Conservation (phyloP, 2,329 filamentous ascomycete genomes). For the Neofusicoccum umdonicola region DNA sequence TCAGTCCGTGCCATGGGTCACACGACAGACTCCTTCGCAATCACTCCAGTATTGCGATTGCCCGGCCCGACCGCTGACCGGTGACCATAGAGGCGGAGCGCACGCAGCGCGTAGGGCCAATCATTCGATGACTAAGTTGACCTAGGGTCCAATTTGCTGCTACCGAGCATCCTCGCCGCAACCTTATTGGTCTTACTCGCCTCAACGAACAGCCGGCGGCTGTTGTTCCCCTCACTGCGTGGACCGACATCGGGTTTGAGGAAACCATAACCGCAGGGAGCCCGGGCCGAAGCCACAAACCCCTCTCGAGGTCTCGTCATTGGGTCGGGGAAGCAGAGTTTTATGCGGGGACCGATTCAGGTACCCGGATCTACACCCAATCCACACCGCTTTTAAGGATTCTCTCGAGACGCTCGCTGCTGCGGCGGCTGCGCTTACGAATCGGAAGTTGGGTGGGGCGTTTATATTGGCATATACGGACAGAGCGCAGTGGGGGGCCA, state of each 20-base stretch:
- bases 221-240: not conserved
- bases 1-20: not conserved
- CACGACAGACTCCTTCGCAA: slow-evolving; percentile 11
- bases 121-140: slow-evolving; percentile 8
- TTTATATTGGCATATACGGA: slow-evolving; percentile 15
- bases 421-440: slow-evolving; percentile 7
- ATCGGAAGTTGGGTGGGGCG: slow-evolving; percentile 6
- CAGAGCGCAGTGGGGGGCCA: slow-evolving; percentile 6
- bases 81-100: not conserved
- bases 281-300: slow-evolving; percentile 6
- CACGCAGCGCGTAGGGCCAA: not conserved
- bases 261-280: slow-evolving; percentile 7
- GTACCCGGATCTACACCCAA: slow-evolving; percentile 14
- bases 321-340: slow-evolving; percentile 11
- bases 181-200: slow-evolving; percentile 1
- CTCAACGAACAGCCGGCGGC: not conserved
- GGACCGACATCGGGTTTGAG: not conserved
- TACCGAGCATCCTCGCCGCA: not conserved
- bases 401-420: not conserved
- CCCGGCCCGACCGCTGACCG: slow-evolving; percentile 8
- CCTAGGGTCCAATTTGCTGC: not conserved
- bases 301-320: not conserved
- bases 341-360: slow-evolving; percentile 10
- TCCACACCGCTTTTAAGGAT: slow-evolving; percentile 12
- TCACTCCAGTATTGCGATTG: slow-evolving; percentile 12